These are phyloP conservation scores for Melocanna baccifera DNA, from an alignment of 176 grass and related monocot genomes.

Conservation along the genomic window DNA sequence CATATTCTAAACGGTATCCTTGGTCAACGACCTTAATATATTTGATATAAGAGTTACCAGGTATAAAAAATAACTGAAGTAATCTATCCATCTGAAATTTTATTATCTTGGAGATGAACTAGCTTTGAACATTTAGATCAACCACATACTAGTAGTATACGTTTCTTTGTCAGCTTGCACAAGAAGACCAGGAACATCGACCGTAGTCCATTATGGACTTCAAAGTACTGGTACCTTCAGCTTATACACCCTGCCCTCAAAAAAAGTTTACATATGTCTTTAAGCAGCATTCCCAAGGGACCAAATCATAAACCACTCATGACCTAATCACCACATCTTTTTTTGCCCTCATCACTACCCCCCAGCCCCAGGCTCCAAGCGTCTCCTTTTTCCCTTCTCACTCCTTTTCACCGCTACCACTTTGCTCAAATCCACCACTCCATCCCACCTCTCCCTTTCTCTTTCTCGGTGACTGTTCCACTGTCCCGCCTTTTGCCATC, in stretches of 20 bases:
- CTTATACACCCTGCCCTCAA: conserved; percentile 32
- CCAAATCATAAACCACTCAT: conserved; percentile 97
- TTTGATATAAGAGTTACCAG: background rate
- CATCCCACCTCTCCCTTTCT: conserved; percentile 23
- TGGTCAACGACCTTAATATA: background rate
- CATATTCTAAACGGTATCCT: background rate
- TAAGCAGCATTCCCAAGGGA: conserved; percentile 59
- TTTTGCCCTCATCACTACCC: conserved; percentile 52
- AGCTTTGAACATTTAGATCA: conserved; percentile 12
- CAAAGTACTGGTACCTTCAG: conserved; percentile 35
- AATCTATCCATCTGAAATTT: background rate
- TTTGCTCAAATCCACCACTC: conserved; percentile 42
- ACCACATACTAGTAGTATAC: background rate
- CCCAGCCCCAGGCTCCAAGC: conserved; percentile 44
- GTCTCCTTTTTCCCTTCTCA: conserved; percentile 15
- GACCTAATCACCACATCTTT: conserved; percentile 74
- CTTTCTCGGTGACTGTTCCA: conserved; percentile 53
- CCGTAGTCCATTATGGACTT: conserved; percentile 39
- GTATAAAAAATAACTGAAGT: background rate
- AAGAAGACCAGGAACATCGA: conserved; percentile 26
- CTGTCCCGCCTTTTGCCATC: conserved; percentile 34
- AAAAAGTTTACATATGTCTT: conserved; percentile 25
- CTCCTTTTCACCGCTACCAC: conserved; percentile 54
- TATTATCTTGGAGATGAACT: background rate
- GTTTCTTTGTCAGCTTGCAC: conserved; percentile 35